Base-by-base conservation (phyloP, 2,329 filamentous ascomycete genomes). In the Lasiodiplodia citricola region DNA sequence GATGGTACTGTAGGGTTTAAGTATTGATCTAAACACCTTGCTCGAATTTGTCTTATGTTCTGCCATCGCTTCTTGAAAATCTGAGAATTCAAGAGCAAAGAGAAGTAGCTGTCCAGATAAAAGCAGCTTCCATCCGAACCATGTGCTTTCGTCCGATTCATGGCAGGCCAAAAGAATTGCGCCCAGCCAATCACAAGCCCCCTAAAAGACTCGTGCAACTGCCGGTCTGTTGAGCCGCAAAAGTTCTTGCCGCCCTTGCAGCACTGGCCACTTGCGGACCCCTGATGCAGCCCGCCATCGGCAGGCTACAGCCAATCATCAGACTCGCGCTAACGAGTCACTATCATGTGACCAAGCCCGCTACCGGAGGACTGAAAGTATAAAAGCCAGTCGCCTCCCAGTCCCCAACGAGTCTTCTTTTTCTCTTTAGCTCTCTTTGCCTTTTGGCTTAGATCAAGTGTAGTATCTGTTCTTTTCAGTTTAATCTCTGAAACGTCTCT, bases 361-460 rank as follows among this genome's bases (percentile, higher is more conserved):
- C 3, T 28, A 21, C 13, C 21, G 21, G 41, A 18, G 14, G 16
- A 18, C 14, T 18, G 41, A 18, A 44, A 44, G 6, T 47, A 47
- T 21, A 54, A 14, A 28, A 44, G n/a, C 21, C 16, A 14, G n/a
- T 35, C 41, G 23, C 14, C 38, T 13, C 25, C 18, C 23, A 21
- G 8, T 44, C 21, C 16, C 10, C 16, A 10, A 5, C 57, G n/a
- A 4, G 5, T 16, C 7, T 6, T 52, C 16, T 5, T 66, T 47
- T 56, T 18, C 10, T 56, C 62, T 55, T 8, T 51, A 66, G 63
- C 63, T 66, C 63, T 66, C 63, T 66, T 66, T 66, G 63, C 63
- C 63, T 65, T 66, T 66, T 66, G 63, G 63, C 63, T 66, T 66
- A 66, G 63, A 66, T 66, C 63, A 66, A 66, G 63, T 66, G 63